Evolutionary conservation across 208 protist species (phyloP).

Genomic region (Porcisia hertigi): DNA sequence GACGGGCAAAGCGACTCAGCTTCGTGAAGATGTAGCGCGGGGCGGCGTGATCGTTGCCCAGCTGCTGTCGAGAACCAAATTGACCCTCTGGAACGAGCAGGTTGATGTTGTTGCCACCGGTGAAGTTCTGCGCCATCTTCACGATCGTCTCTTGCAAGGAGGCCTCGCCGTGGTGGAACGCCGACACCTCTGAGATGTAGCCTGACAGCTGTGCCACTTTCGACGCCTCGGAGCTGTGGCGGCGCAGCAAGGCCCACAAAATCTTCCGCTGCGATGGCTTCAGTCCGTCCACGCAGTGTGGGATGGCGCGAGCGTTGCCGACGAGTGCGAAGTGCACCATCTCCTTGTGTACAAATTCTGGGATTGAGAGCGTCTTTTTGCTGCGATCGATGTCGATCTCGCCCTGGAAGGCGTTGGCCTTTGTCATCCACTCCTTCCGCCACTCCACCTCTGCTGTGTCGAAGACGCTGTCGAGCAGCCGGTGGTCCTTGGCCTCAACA

Average conservation of each 20-base stretch:
- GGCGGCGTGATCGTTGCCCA: constrained; percentile 98
- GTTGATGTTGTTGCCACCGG: constrained; percentile 99
- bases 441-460: constrained; percentile 96
- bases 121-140: constrained; percentile 99
- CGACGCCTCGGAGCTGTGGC: constrained; percentile 92
- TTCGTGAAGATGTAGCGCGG: constrained; percentile 96
- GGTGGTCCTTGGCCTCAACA: constrained; percentile 87
- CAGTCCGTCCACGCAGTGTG: constrained; percentile 97
- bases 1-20: constrained; percentile 93
- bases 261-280: constrained; percentile 99
- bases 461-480: constrained; percentile 98
- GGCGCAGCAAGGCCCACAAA: constrained; percentile 94
- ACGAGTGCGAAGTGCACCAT: constrained; percentile 98
- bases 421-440: constrained; percentile 98
- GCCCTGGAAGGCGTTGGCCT: constrained; percentile 84
- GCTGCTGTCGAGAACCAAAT: constrained; percentile 98
- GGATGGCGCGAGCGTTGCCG: constrained; percentile 89
- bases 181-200: constrained; percentile 96
- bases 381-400: constrained; percentile 91
- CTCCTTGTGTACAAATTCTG: constrained; percentile 99
- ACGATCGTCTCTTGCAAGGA: constrained; percentile 98
- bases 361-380: constrained; percentile 81
- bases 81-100: constrained; percentile 98
- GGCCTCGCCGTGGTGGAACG: constrained; percentile 99
- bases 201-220: constrained; percentile 99